Percentiles rank a stretch among this genome's conserved stretches.
Conservation (phyloP, 2,329 filamentous ascomycete genomes). For the Clarireedia sp. region DNA sequence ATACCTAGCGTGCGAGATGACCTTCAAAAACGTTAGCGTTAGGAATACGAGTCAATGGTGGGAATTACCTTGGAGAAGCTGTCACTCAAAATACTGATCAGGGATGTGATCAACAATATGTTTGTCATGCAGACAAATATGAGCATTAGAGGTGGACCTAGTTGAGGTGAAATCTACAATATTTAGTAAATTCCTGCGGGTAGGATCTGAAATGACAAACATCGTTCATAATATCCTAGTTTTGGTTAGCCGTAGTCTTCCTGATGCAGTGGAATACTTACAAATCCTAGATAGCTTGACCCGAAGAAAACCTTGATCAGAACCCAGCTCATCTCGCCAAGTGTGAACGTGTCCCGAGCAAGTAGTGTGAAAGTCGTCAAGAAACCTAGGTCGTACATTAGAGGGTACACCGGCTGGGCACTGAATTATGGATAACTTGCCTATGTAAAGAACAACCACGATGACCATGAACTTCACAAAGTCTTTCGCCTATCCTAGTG, state of each 20-base stretch:
- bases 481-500: slow-evolving; percentile 56
- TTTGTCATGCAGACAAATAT: slow-evolving; percentile 72
- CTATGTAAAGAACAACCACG: slow-evolving; percentile 74
- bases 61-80: slow-evolving; percentile 42
- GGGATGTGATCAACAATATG: slow-evolving; percentile 68
- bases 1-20: slow-evolving; percentile 47
- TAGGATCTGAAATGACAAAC: slow-evolving; percentile 32
- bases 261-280: slow-evolving; percentile 30
- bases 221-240: slow-evolving; percentile 48
- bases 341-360: slow-evolving; percentile 59
- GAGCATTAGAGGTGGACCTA: slow-evolving; percentile 31
- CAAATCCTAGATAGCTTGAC: slow-evolving; percentile 66
- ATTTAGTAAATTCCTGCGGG: slow-evolving; percentile 27
- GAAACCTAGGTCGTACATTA: slow-evolving; percentile 46
- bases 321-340: slow-evolving; percentile 65
- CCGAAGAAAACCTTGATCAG: slow-evolving; percentile 77
- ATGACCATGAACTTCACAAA: slow-evolving; percentile 79
- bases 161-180: slow-evolving; percentile 20
- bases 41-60: not conserved
- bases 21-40: slow-evolving; percentile 16
- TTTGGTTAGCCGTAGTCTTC: not conserved
- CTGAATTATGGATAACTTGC: slow-evolving; percentile 29
- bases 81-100: slow-evolving; percentile 73
- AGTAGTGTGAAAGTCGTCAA: slow-evolving; percentile 77
- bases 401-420: not conserved